These are phyloP conservation scores for Aspergillus candidus DNA, from an alignment of 2,329 filamentous ascomycete species.

Conservation along the genomic window DNA sequence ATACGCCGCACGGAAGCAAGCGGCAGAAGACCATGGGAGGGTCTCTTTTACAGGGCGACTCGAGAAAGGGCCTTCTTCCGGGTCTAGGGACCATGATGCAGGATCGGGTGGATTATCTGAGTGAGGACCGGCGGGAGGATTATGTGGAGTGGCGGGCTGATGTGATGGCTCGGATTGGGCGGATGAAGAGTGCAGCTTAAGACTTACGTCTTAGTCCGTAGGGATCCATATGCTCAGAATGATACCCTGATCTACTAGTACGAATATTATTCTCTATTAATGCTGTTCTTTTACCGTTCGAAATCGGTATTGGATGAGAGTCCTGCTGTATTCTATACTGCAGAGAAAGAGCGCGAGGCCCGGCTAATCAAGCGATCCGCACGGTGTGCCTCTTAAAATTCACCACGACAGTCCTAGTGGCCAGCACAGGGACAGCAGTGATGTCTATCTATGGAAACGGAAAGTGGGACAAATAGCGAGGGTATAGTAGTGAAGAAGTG, in stretches of 20 bases:
- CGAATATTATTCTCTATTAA: no score
- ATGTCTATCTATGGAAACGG: background rate
- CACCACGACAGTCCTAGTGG: no score
- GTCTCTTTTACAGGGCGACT: constrained; percentile 9
- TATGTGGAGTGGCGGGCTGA: constrained; percentile 40
- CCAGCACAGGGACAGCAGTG: background rate
- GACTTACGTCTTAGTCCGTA: constrained; percentile 1
- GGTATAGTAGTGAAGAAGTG: constrained; percentile 1
- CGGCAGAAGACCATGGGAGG: constrained; percentile 16
- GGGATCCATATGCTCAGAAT: background rate
- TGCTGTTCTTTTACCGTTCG: no score
- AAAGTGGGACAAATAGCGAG: background rate
- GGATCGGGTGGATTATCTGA: constrained; percentile 42
- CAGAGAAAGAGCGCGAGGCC: no score
- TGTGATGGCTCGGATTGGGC: constrained; percentile 34
- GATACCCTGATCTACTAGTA: no score
- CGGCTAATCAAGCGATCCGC: no score
- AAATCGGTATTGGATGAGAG: no score
- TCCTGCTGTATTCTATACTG: no score
- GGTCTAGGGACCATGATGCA: constrained; percentile 49
- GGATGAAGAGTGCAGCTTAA: constrained; percentile 21
- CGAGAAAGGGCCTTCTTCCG: constrained; percentile 36
- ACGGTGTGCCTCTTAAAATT: background rate
- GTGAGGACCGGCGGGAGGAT: constrained; percentile 38
- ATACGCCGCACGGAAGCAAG: constrained; percentile 21